These are phyloP conservation scores for Mucor mucedo DNA, from an alignment of 371 early-diverging fungal genomes.

Conservation along the genomic window DNA sequence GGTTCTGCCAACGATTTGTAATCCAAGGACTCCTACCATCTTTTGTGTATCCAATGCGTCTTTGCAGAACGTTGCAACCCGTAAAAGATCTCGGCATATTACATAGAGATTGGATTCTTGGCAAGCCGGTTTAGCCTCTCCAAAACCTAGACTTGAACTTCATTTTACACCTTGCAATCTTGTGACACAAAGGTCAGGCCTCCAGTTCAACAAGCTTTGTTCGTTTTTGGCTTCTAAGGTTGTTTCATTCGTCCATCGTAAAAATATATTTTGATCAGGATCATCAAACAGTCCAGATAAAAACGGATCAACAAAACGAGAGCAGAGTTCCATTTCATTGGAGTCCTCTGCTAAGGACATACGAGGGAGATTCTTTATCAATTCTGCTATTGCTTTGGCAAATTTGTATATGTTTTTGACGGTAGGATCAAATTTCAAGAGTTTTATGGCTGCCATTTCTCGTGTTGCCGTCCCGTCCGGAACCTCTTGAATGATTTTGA, in stretches of 20 bases:
- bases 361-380: constrained; percentile 23
- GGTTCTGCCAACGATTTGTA: constrained; percentile 27
- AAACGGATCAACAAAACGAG: constrained; percentile 27
- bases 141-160: constrained; percentile 29
- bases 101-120: constrained; percentile 24
- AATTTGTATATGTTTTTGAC: constrained; percentile 11
- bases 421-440: constrained; percentile 10
- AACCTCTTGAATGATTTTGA: constrained; percentile 15
- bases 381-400: constrained; percentile 13
- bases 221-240: constrained; percentile 24
- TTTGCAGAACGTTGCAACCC: constrained; percentile 32
- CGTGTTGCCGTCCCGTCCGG: constrained; percentile 6
- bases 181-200: constrained; percentile 23
- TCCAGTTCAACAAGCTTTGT: constrained; percentile 19
- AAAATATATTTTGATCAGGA: constrained; percentile 22
- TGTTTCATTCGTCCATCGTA: constrained; percentile 26
- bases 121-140: constrained; percentile 32
- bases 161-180: constrained; percentile 19
- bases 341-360: constrained; percentile 18
- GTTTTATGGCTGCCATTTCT: constrained; percentile 6
- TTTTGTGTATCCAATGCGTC: constrained; percentile 30
- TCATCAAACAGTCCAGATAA: constrained; percentile 26
- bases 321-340: constrained; percentile 23
- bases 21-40: constrained; percentile 24
- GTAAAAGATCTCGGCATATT: constrained; percentile 30